Evolutionary conservation across 371 early-diverging fungal species (phyloP).

Genomic region (Saksenaea vasiformis): DNA sequence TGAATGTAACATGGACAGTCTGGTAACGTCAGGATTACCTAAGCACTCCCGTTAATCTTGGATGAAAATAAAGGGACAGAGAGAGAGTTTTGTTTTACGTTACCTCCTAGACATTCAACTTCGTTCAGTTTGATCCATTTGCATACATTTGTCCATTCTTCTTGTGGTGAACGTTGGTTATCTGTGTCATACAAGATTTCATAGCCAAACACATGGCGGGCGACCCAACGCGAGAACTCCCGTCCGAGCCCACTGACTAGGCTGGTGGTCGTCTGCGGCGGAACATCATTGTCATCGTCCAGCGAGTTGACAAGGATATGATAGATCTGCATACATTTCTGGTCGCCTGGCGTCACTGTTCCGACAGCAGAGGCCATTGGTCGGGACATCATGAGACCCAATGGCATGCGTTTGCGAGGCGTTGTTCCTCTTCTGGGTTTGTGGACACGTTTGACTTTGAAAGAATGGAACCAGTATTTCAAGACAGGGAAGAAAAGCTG

Average conservation of each 20-base stretch:
- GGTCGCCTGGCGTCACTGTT: constrained; percentile 30
- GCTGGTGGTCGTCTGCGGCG: constrained; percentile 1
- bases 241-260: constrained; percentile 4
- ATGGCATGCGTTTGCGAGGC: constrained; percentile 8
- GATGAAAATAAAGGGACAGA: background rate
- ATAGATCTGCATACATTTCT: constrained; percentile 33
- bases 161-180: constrained; percentile 16
- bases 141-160: constrained; percentile 36
- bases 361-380: constrained; percentile 7
- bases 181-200: constrained; percentile 35
- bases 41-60: background rate
- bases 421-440: constrained; percentile 10
- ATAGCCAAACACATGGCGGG: constrained; percentile 38
- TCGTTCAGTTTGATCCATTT: constrained; percentile 50
- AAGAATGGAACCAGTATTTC: constrained; percentile 19
- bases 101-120: constrained; percentile 34
- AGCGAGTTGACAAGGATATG: constrained; percentile 24
- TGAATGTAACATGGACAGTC: constrained; percentile 29
- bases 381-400: background rate
- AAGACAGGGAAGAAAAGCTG: constrained; percentile 35
- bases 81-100: background rate
- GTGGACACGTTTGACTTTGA: constrained; percentile 37
- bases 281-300: constrained; percentile 14
- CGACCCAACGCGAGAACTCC: constrained; percentile 26
- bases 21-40: constrained; percentile 22